Conservation (phyloP, 2,329 filamentous ascomycete species). For the Triangularia verruculosa region DNA sequence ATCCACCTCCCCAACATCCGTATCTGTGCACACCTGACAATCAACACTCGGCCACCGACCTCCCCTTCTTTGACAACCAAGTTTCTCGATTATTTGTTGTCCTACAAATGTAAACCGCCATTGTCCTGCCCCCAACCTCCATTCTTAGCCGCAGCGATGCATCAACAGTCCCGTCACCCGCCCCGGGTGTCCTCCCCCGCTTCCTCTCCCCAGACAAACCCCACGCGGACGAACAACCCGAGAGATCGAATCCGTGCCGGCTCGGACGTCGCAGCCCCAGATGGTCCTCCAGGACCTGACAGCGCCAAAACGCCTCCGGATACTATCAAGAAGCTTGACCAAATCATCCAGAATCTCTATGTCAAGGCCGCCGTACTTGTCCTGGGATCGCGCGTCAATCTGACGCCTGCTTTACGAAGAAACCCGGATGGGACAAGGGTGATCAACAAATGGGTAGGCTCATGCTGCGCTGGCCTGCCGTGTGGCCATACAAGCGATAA, state of each 20-base stretch:
- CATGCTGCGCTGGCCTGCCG: no score
- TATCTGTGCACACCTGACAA: background rate
- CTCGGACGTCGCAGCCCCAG: conserved; percentile 43
- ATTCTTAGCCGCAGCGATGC: conserved; percentile 57
- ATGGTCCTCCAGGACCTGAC: conserved; percentile 47
- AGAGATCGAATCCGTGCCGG: conserved; percentile 58
- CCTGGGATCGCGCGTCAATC: conserved; percentile 72
- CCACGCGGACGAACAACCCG: conserved; percentile 68
- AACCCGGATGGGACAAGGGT: conserved; percentile 46
- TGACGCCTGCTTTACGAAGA: conserved; percentile 48
- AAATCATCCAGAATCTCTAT: conserved; percentile 96
- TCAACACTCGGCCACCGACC: background rate
- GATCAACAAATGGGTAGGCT: conserved; percentile 79
- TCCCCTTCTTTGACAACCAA: background rate
- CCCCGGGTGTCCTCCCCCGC: conserved; percentile 71
- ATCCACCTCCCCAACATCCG: background rate
- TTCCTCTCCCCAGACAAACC: conserved; percentile 68
- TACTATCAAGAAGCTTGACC: conserved; percentile 76
- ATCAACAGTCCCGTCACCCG: conserved; percentile 80
- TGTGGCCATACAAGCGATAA: no score
- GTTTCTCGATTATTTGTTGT: background rate
- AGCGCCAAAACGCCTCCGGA: conserved; percentile 52
- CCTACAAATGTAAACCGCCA: conserved; percentile 18
- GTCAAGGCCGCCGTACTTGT: conserved; percentile 83
- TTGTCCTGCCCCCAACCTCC: conserved; percentile 6